A percentile compares a stretch with the other conserved stretches of the same genome.
phyloP scores from a whole-genome alignment of 2,329 filamentous ascomycete genomes.

The Fusarium musae region DNA sequence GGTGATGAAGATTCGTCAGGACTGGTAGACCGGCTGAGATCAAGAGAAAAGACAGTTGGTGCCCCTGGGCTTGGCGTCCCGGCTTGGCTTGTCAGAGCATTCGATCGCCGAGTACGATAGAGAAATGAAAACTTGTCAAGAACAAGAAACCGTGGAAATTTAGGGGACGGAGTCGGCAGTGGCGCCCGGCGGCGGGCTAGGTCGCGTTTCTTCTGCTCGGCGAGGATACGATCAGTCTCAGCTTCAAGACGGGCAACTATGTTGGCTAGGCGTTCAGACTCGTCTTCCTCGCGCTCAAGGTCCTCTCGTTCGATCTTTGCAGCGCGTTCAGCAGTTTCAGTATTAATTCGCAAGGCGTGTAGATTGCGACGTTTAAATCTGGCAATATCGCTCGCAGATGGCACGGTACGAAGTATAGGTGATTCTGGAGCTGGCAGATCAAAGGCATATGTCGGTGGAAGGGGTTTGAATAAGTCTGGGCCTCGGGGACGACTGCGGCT shows the following conservation, averaged over 20 bases:
- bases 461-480: slow-evolving; percentile 4
- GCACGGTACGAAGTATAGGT: slow-evolving; percentile 27
- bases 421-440: slow-evolving; percentile 24
- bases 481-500: slow-evolving; percentile 29
- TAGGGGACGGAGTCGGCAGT: slow-evolving; percentile 50
- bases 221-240: slow-evolving; percentile 60
- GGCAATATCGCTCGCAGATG: slow-evolving; percentile 37
- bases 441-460: slow-evolving; percentile 8
- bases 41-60: slow-evolving; percentile 50
- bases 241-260: slow-evolving; percentile 58
- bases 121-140: slow-evolving; percentile 62
- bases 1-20: slow-evolving; percentile 45
- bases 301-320: slow-evolving; percentile 38
- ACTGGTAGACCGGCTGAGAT: slow-evolving; percentile 49
- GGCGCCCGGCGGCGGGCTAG: slow-evolving; percentile 58
- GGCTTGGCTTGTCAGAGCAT: slow-evolving; percentile 46
- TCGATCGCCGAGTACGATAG: slow-evolving; percentile 55
- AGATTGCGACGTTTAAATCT: slow-evolving; percentile 40
- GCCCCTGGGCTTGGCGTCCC: slow-evolving; percentile 49
- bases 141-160: slow-evolving; percentile 52
- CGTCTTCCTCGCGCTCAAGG: slow-evolving; percentile 27
- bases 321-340: slow-evolving; percentile 26
- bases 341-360: slow-evolving; percentile 36
- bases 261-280: slow-evolving; percentile 48
- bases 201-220: slow-evolving; percentile 62